These are phyloP conservation scores for Balamuthia mandrillaris DNA, from an alignment of 208 protist species.

Conservation along the genomic window DNA sequence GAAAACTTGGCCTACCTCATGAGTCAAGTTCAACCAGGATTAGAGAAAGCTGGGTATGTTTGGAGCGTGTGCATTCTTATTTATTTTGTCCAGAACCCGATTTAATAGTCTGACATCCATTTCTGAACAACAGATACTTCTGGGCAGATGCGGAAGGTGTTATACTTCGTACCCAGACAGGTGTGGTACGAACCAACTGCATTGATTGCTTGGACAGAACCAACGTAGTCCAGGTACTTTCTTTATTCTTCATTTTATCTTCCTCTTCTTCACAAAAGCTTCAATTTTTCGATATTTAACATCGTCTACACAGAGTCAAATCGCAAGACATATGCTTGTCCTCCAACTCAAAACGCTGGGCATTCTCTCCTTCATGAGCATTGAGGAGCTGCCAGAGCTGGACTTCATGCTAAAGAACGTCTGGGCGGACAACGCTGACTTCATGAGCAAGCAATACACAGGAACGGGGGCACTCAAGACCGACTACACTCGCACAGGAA, in stretches of 20 bases:
- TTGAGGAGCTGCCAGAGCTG: neutral
- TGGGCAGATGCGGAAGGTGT: conserved; percentile 2
- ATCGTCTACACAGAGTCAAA: no score
- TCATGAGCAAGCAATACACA: conserved; percentile 62
- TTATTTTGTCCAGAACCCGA: neutral
- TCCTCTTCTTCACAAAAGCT: neutral
- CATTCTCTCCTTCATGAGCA: neutral
- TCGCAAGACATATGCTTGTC: conserved; percentile 43
- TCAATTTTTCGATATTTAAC: no score
- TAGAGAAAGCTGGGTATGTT: conserved; percentile 27
- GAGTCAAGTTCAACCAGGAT: conserved; percentile 29
- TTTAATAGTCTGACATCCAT: neutral
- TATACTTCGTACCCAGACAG: conserved; percentile 45
- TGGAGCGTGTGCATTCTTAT: neutral
- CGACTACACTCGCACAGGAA: conserved; percentile 71
- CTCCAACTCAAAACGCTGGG: conserved; percentile 39
- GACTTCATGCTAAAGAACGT: conserved; percentile 35
- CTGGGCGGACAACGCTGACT: conserved; percentile 75
- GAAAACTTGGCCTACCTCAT: conserved; percentile 56
- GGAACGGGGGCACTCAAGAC: conserved; percentile 70
- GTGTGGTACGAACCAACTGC: conserved; percentile 72
- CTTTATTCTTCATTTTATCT: neutral
- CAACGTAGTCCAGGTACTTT: conserved; percentile 70
- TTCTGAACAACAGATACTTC: neutral
- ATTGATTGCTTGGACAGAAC: conserved; percentile 76